Base-by-base conservation (phyloP, 371 early-diverging fungal species). In the Mucor lusitanicus region DNA sequence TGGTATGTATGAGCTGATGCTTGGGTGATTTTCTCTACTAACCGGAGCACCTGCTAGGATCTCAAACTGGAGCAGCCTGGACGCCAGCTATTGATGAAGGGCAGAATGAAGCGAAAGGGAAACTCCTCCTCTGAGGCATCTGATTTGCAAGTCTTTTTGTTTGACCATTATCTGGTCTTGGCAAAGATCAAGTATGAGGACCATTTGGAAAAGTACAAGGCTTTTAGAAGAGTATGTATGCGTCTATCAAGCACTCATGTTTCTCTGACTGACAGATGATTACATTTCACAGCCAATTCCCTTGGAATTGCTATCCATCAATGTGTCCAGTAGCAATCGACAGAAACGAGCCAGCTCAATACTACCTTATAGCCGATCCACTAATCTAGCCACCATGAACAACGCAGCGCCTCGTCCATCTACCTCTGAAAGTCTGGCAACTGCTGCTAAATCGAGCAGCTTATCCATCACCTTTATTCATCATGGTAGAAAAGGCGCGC, bases 111-210 rank as follows among this genome's bases (percentile, higher is more conserved):
- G 55, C 28, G 89, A 89, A 67, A 80, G 87, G 12, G 74, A 86
- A 90, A 54, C 42, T 91, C 88, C 12, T 28, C 42, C 32, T 70
- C 88, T 13, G 91, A 91, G 50, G 80, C 83, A 19, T 80, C 87
- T 0, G 91, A 92, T 19, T 64, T 96, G 2, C 39, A 54, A 50
- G 87, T 95, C 17, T 93, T 92, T 72, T 75, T 97, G 35, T 87
- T 97, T 44, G 98, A 97, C 71, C 94, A 96, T 75, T 85, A 86
- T 59, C 76, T 97, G 17, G 71, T 97, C 12, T 76, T 97, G 71
- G 86, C 92, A 42, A 92, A 91, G 69, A 80, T 81, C 19, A 80
- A 80, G 32, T 39, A 32, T 7, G 48, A 50, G 35, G 61, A 79
- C 23, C 73, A 73, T 25, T 57, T 59, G 27, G 83, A 83, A 39